A percentile compares a stretch with the other conserved stretches of the same genome.
phyloP scores from a whole-genome alignment of 139 green algal species.

The Chlamydomonas schloesseri region DNA sequence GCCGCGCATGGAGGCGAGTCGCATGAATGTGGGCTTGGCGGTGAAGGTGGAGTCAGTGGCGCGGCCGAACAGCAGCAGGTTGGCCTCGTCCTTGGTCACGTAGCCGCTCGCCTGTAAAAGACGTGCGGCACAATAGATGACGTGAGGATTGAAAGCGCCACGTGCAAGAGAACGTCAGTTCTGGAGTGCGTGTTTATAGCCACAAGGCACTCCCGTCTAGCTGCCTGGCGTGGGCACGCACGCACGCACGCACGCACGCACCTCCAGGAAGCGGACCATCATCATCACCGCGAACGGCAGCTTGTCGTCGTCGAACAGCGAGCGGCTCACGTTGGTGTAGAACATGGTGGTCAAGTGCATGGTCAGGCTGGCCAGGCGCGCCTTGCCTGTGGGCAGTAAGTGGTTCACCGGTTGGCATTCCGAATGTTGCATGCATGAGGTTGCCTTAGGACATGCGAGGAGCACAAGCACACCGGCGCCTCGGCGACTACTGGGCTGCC shows the following conservation, averaged over 20 bases:
- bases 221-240: too few species aligned
- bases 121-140: too few species aligned
- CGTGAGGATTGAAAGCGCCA: too few species aligned
- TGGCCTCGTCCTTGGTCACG: slow-evolving; percentile 56
- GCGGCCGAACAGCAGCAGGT: slow-evolving; percentile 56
- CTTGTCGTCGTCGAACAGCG: slow-evolving; percentile 83
- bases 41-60: slow-evolving; percentile 41
- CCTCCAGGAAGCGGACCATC: slow-evolving; percentile 50
- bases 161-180: too few species aligned
- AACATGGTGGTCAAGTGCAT: slow-evolving; percentile 58
- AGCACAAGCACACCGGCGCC: too few species aligned
- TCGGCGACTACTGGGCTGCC: too few species aligned
- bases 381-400: slow-evolving; percentile 40
- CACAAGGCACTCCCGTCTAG: too few species aligned
- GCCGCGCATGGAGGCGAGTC: slow-evolving; percentile 20
- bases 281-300: slow-evolving; percentile 74
- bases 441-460: too few species aligned
- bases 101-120: slow-evolving; percentile 44
- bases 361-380: slow-evolving; percentile 52
- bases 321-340: slow-evolving; percentile 58
- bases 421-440: too few species aligned
- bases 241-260: background rate
- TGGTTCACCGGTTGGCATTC: too few species aligned
- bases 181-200: too few species aligned
- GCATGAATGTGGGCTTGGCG: slow-evolving; percentile 50